These are phyloP conservation scores for Trichophyton schoenleinii DNA, from an alignment of 2,329 filamentous ascomycete genomes.

Conservation along the genomic window DNA sequence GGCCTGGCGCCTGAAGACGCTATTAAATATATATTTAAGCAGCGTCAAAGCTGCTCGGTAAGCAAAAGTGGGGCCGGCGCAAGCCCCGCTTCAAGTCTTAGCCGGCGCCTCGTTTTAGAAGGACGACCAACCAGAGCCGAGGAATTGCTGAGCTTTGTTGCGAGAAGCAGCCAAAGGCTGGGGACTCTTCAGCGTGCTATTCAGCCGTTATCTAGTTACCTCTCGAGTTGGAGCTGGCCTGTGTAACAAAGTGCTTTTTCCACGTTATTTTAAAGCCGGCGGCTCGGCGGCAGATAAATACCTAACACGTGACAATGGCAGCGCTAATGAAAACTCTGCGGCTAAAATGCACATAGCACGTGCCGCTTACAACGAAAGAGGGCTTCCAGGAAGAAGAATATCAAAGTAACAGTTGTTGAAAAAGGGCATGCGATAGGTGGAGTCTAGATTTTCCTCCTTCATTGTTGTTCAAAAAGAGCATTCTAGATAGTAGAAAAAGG, in stretches of 20 bases:
- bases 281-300: neutral
- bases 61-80: neutral
- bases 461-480: neutral
- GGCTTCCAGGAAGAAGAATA: too few species aligned
- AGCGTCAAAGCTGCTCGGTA: conserved; percentile 1
- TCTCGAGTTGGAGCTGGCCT: neutral
- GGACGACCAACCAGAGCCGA: neutral
- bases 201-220: neutral
- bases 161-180: too few species aligned
- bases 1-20: neutral
- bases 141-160: too few species aligned
- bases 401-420: too few species aligned
- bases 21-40: neutral
- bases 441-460: neutral
- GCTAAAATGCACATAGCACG: neutral
- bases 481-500: too few species aligned
- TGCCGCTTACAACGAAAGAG: neutral
- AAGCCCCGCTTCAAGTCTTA: neutral
- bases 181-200: neutral
- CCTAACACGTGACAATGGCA: neutral
- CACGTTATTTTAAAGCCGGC: neutral
- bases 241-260: neutral
- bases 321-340: neutral
- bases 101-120: neutral
- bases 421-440: neutral